These are phyloP conservation scores for Sanghuangporus sanghuang DNA, from an alignment of 1,284 basidiomycete genomes.

Conservation along the genomic window DNA sequence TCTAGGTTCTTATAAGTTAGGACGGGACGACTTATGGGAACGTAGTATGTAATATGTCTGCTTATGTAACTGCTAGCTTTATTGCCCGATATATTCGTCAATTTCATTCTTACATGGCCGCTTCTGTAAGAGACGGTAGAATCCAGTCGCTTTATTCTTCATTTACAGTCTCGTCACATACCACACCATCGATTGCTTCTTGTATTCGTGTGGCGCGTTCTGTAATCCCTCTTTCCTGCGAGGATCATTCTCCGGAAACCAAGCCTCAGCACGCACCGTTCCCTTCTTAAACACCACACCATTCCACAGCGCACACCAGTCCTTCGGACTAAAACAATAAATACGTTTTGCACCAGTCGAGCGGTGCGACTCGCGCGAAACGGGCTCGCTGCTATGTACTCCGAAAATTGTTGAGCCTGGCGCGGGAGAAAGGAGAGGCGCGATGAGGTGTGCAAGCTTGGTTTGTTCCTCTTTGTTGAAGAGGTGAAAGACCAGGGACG, in stretches of 20 bases:
- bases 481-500: slow-evolving; percentile 32
- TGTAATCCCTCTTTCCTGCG: too few relatives aligned
- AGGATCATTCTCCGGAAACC: background rate
- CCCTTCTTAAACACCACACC: slow-evolving; percentile 35
- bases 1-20: too few relatives aligned
- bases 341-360: slow-evolving; percentile 6
- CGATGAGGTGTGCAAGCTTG: slow-evolving; percentile 27
- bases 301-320: slow-evolving; percentile 40
- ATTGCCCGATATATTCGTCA: too few relatives aligned
- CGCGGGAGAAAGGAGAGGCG: slow-evolving; percentile 29
- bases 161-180: background rate
- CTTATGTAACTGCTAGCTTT: background rate
- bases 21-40: too few relatives aligned
- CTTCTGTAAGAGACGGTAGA: too few relatives aligned
- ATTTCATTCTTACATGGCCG: too few relatives aligned
- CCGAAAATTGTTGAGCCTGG: slow-evolving; percentile 36
- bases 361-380: slow-evolving; percentile 23
- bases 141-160: background rate
- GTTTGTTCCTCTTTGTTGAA: slow-evolving; percentile 32
- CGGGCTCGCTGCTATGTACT: slow-evolving; percentile 24
- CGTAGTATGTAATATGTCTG: too few relatives aligned
- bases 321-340: slow-evolving; percentile 34
- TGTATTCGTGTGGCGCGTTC: background rate
- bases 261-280: too few relatives aligned
- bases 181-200: slow-evolving; percentile 3